Conservation (phyloP, 2,329 filamentous ascomycete genomes). For the Botrytis deweyae region DNA sequence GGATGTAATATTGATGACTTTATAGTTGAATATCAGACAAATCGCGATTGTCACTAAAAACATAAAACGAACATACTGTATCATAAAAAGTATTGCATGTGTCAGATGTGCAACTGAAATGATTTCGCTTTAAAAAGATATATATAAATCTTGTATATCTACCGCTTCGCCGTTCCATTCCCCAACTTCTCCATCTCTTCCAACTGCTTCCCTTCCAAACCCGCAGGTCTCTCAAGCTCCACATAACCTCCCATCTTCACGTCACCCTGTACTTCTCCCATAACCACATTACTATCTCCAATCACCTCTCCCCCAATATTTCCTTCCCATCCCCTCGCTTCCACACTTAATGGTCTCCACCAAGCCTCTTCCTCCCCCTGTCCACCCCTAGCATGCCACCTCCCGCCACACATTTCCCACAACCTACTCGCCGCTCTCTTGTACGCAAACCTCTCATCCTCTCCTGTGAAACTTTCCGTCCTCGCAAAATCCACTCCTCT, state of each 20-base stretch:
- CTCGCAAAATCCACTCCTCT: constrained; percentile 60
- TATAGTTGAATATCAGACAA: constrained; percentile 1
- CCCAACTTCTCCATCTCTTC: constrained; percentile 24
- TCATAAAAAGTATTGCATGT: background rate
- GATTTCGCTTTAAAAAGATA: background rate
- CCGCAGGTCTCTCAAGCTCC: constrained; percentile 47
- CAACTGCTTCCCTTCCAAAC: constrained; percentile 39
- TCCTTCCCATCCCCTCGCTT: constrained; percentile 66
- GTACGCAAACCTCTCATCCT: constrained; percentile 80
- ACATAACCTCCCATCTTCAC: constrained; percentile 44
- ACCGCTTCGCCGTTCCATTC: background rate
- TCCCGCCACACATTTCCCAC: constrained; percentile 75
- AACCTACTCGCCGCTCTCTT: constrained; percentile 73
- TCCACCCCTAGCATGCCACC: constrained; percentile 66
- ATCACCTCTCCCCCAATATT: background rate
- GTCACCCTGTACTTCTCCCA: constrained; percentile 36
- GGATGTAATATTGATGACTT: background rate
- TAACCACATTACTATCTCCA: constrained; percentile 21
- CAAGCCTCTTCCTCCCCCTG: constrained; percentile 50
- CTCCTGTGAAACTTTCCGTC: constrained; percentile 68
- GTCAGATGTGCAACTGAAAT: background rate
- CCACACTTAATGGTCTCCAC: constrained; percentile 65
- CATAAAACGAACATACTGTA: background rate
- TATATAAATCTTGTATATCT: background rate
- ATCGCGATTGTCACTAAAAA: background rate